Conservation (phyloP, 768 basidiomycete species). For the Auricularia sp. region DNA sequence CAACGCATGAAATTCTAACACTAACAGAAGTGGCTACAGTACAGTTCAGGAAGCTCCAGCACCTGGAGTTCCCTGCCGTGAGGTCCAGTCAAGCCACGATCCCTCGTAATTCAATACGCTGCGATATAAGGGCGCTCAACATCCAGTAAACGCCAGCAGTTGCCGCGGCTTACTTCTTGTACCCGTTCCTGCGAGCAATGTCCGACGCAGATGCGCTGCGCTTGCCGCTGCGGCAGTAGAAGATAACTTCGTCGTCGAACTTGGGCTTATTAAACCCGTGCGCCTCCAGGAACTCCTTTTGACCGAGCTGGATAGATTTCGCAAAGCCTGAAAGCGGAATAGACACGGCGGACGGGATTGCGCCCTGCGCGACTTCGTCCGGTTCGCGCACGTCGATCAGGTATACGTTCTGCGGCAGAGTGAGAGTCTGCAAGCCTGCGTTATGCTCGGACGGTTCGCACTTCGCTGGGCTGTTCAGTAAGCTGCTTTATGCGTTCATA, state of each 20-base stretch:
- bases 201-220: constrained; percentile 76
- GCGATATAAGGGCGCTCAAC: not conserved
- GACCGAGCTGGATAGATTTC: constrained; percentile 47
- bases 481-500: constrained; percentile 78
- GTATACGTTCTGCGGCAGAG: constrained; percentile 43
- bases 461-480: constrained; percentile 64
- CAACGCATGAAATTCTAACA: too few relatives aligned
- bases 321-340: constrained; percentile 74
- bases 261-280: constrained; percentile 69
- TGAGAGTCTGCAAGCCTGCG: constrained; percentile 4
- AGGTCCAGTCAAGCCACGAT: constrained; percentile 81
- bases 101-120: constrained; percentile 67
- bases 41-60: not conserved
- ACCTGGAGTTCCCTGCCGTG: constrained; percentile 29
- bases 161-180: constrained; percentile 48
- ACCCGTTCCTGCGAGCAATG: constrained; percentile 72
- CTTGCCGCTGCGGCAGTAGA: constrained; percentile 86
- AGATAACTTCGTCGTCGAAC: constrained; percentile 63
- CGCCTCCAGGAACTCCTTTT: constrained; percentile 47
- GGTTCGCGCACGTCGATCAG: constrained; percentile 90
- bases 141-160: constrained; percentile 2
- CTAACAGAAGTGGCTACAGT: not conserved
- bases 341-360: constrained; percentile 87
- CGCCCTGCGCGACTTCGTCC: constrained; percentile 82
- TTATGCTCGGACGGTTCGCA: constrained; percentile 20